Conservation (phyloP, 2,329 filamentous ascomycete species). For the Myrmaecium sp. region DNA sequence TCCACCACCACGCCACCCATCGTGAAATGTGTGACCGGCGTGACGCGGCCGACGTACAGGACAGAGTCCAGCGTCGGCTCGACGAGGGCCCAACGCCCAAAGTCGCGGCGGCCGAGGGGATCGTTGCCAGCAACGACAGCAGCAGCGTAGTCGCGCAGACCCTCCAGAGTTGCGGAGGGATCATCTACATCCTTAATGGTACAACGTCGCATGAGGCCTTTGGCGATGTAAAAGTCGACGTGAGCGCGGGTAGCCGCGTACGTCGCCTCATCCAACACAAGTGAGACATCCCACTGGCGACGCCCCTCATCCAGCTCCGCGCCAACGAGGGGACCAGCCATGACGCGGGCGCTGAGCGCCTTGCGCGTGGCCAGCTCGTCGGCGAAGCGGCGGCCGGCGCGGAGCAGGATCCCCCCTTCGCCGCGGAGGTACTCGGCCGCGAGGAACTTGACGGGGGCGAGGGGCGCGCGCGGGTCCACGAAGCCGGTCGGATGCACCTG, state of each 20-base stretch:
- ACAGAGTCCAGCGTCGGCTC: conserved; percentile 33
- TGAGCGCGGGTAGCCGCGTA: conserved; percentile 36
- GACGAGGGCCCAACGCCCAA: conserved; percentile 38
- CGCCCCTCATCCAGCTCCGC: conserved; percentile 13
- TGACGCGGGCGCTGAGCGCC: conserved; percentile 37
- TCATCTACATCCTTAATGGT: conserved; percentile 36
- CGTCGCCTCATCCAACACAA: conserved; percentile 43
- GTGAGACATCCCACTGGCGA: conserved; percentile 40
- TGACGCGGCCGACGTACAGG: conserved; percentile 42
- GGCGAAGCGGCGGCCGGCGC: conserved; percentile 37
- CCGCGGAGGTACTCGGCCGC: conserved; percentile 46
- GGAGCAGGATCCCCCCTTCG: conserved; percentile 42
- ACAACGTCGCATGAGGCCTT: conserved; percentile 40
- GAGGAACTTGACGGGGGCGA: conserved; percentile 39
- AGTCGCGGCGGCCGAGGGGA: conserved; percentile 30
- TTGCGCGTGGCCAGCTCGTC: conserved; percentile 46
- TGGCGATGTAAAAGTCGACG: conserved; percentile 46
- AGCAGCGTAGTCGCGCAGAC: conserved; percentile 32
- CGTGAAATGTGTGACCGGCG: conserved; percentile 48
- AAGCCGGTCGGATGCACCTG: conserved; percentile 52
- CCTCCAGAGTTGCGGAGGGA: conserved; percentile 8
- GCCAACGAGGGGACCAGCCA: conserved; percentile 12
- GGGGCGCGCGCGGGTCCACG: conserved; percentile 33
- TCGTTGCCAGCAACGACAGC: conserved; percentile 27
- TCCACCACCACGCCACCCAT: conserved; percentile 49